Evolutionary conservation across 2,329 filamentous ascomycete genomes (phyloP).

Genomic region (Diaporthe citri): DNA sequence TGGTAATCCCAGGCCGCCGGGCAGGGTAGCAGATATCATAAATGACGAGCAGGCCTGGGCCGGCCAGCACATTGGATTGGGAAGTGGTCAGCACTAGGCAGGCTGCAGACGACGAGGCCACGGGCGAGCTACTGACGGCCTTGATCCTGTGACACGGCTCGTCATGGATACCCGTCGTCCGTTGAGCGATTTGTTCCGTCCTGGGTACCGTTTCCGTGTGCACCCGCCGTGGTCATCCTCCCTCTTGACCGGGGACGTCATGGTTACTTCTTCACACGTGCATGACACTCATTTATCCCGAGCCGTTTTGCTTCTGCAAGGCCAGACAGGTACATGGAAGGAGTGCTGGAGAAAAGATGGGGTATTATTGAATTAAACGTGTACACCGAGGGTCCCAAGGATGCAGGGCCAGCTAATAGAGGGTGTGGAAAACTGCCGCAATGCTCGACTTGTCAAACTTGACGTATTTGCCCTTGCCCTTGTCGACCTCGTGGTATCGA

Average conservation of each 20-base stretch:
- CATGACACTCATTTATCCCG: constrained; percentile 10
- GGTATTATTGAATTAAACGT: constrained; percentile 35
- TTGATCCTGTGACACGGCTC: constrained; percentile 14
- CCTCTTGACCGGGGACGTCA: background rate
- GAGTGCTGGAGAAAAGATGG: constrained; percentile 10
- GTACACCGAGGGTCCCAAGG: constrained; percentile 34
- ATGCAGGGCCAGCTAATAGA: constrained; percentile 53
- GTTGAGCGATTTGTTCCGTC: constrained; percentile 6
- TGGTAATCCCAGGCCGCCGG: constrained; percentile 4
- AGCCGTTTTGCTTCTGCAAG: constrained; percentile 17
- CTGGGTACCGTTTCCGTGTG: background rate
- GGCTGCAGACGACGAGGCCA: constrained; percentile 13
- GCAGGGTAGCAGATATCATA: constrained; percentile 24
- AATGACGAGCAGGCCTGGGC: constrained; percentile 15
- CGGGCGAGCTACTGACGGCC: constrained; percentile 17
- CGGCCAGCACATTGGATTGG: background rate
- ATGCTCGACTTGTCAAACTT: constrained; percentile 94
- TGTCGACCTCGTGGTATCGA: constrained; percentile 96
- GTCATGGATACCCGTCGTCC: background rate
- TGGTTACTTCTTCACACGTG: constrained; percentile 10
- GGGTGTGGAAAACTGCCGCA: constrained; percentile 71
- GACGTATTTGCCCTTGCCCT: constrained; percentile 97
- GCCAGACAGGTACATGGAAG: constrained; percentile 33
- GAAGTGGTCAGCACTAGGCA: constrained; percentile 19
- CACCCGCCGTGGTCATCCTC: background rate